Conservation (phyloP, 306 rosid genomes). For the Pterocarpus macrocarpus region DNA sequence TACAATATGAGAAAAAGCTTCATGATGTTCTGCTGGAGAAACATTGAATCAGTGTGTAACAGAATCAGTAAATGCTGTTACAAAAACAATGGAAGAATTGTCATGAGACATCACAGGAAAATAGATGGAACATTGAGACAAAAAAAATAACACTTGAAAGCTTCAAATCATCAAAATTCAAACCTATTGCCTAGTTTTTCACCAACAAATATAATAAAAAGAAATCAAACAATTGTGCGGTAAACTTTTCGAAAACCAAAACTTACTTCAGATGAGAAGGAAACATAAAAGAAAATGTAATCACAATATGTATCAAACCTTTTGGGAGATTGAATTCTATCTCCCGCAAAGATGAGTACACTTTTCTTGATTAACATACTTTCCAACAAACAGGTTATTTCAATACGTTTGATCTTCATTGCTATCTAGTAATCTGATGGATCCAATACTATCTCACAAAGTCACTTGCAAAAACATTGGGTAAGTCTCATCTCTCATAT, state of each 20-base stretch:
- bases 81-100: neutral
- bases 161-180: neutral
- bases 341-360: conserved; percentile 5
- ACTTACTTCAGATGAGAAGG: conserved; percentile 1
- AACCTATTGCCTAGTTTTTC: neutral
- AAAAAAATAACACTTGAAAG: neutral
- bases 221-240: neutral
- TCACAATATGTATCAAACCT: neutral
- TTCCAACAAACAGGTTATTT: neutral
- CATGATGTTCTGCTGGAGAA: neutral
- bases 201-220: conserved; percentile 1
- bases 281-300: neutral
- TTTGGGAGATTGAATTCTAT: neutral
- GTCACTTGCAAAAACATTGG: neutral
- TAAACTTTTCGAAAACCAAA: neutral
- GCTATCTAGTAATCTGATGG: neutral
- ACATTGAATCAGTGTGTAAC: neutral
- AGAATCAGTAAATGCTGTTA: conserved; percentile 16
- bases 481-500: neutral
- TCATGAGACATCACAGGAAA: neutral
- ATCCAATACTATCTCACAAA: neutral
- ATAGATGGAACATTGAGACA: neutral
- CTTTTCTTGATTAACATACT: conserved; percentile 1
- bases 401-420: conserved; percentile 8
- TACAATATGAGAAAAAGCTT: neutral